Conservation (phyloP, 148 eudicot species). For the Chenopodium suecicum region DNA sequence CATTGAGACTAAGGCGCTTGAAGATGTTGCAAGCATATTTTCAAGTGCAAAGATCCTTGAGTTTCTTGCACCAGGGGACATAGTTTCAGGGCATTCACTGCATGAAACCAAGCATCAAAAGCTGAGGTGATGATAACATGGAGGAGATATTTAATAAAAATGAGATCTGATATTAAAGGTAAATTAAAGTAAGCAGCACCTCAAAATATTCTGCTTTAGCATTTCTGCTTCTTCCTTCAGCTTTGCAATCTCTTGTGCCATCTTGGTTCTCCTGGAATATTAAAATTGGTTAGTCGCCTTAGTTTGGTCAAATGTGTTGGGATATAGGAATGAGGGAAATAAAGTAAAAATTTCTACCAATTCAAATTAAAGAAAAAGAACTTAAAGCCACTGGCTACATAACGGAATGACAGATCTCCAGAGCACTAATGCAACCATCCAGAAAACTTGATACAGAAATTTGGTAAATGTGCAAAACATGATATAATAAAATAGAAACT, state of each 20-base stretch:
- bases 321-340: neutral
- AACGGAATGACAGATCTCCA: neutral
- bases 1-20: slow-evolving; percentile 90
- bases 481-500: neutral
- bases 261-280: slow-evolving; percentile 73
- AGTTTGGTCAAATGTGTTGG: neutral
- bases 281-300: neutral
- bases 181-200: slow-evolving; percentile 33
- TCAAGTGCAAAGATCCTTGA: slow-evolving; percentile 91
- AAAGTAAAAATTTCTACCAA: neutral
- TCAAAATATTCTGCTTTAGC: slow-evolving; percentile 51
- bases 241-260: slow-evolving; percentile 89
- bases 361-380: neutral
- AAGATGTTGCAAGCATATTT: slow-evolving; percentile 94
- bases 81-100: slow-evolving; percentile 62
- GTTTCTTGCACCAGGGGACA: slow-evolving; percentile 99
- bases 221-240: slow-evolving; percentile 84
- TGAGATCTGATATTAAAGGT: neutral
- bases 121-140: neutral
- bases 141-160: neutral
- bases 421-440: neutral
- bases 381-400: neutral
- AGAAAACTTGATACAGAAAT: neutral
- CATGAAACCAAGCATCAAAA: slow-evolving; percentile 10
- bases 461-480: neutral